These are phyloP conservation scores for Ramaria sp. DNA, from an alignment of 768 basidiomycete genomes.

Conservation along the genomic window DNA sequence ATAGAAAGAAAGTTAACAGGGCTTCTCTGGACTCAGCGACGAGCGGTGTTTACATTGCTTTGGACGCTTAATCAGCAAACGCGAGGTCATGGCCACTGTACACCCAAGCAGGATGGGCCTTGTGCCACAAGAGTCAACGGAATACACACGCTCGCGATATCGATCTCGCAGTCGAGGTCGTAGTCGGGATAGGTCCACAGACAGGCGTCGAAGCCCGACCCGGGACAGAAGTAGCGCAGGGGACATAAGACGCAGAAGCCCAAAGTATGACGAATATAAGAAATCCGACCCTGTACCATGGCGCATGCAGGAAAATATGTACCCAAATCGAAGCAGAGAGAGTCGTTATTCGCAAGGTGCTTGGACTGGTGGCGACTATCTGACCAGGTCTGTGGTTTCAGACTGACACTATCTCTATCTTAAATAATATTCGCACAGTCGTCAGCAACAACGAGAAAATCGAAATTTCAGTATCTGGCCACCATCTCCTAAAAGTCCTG, in stretches of 20 bases:
- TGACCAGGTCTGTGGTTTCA: conserved; percentile 50
- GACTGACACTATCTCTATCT: neutral
- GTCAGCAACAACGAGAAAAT: conserved; percentile 53
- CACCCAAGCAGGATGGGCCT: conserved; percentile 65
- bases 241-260: neutral
- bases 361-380: conserved; percentile 33
- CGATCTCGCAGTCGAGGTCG: neutral
- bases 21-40: no score
- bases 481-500: conserved; percentile 59
- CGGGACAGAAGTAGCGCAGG: neutral
- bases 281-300: conserved; percentile 21
- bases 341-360: conserved; percentile 26
- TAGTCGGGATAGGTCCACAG: neutral
- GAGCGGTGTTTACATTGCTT: no score
- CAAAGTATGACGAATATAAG: conserved; percentile 8
- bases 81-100: conserved; percentile 63
- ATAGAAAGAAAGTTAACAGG: neutral
- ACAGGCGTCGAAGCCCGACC: neutral
- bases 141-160: neutral
- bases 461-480: conserved; percentile 67
- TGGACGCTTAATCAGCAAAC: no score
- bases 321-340: conserved; percentile 28
- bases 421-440: conserved; percentile 30
- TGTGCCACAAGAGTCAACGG: conserved; percentile 34
- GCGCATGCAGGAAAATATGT: conserved; percentile 47